These are phyloP conservation scores for Benincasa hispida DNA, from an alignment of 306 rosid genomes.

Conservation along the genomic window DNA sequence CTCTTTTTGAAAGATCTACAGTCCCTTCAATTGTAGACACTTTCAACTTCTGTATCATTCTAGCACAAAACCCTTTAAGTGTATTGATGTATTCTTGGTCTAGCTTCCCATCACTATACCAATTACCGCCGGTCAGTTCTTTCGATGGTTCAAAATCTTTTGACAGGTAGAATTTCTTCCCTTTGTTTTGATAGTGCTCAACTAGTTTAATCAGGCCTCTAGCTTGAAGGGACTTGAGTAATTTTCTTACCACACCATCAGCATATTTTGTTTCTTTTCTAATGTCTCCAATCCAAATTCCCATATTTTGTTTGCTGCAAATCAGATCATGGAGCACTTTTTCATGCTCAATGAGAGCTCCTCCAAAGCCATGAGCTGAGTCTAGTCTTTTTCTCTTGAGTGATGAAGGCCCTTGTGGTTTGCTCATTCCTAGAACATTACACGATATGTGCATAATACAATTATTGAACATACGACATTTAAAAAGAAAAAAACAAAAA, in stretches of 20 bases:
- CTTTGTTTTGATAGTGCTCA: slow-evolving; percentile 45
- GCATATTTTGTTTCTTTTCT: slow-evolving; percentile 37
- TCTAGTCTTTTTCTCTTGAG: slow-evolving; percentile 47
- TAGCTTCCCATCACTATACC: slow-evolving; percentile 47
- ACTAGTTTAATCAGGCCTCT: slow-evolving; percentile 58
- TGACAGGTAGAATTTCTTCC: slow-evolving; percentile 60
- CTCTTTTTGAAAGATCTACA: slow-evolving; percentile 17
- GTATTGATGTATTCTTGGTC: slow-evolving; percentile 30
- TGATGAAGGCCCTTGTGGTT: slow-evolving; percentile 25
- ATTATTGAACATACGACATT: neutral
- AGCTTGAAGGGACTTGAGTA: neutral
- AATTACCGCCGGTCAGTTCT: slow-evolving; percentile 60
- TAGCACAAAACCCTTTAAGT: slow-evolving; percentile 24
- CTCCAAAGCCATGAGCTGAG: slow-evolving; percentile 9
- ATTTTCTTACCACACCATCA: slow-evolving; percentile 21
- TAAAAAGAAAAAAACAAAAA: neutral
- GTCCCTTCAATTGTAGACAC: slow-evolving; percentile 39
- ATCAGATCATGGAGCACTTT: slow-evolving; percentile 32
- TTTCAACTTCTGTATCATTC: slow-evolving; percentile 26
- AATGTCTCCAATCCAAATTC: slow-evolving; percentile 50
- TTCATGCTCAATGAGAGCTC: slow-evolving; percentile 35
- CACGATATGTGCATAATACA: neutral
- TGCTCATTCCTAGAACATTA: slow-evolving; percentile 29
- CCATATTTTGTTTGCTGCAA: slow-evolving; percentile 38
- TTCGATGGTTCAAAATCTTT: slow-evolving; percentile 54